Percentiles rank a stretch among this genome's conserved stretches.
Evolutionary conservation across 2,329 filamentous ascomycete genomes (phyloP).

Genomic region (Hypoxylon sp.): DNA sequence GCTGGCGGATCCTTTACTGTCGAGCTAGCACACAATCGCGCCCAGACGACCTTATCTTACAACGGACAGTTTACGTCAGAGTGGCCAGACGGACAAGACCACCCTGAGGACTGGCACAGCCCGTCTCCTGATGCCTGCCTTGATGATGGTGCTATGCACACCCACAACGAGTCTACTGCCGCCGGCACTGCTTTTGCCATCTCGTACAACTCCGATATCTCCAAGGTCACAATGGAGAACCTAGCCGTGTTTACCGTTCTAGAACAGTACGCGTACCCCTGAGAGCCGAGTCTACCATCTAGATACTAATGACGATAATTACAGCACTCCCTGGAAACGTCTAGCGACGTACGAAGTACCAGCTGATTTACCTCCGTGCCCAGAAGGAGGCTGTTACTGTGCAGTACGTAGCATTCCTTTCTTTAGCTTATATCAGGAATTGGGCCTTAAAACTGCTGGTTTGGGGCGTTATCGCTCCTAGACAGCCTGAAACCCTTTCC

Average conservation of each 20-base stretch:
- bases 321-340: constrained; percentile 44
- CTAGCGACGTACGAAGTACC: constrained; percentile 41
- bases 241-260: constrained; percentile 66
- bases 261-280: constrained; percentile 55
- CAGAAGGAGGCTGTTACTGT: constrained; percentile 43
- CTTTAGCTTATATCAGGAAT: not conserved
- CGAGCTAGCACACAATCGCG: constrained; percentile 66
- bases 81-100: constrained; percentile 64
- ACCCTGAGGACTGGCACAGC: constrained; percentile 63
- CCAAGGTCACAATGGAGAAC: constrained; percentile 64
- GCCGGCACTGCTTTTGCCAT: constrained; percentile 67
- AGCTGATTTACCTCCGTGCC: constrained; percentile 37
- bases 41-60: constrained; percentile 63
- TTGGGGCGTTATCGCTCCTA: not conserved
- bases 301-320: not conserved
- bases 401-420: constrained; percentile 14
- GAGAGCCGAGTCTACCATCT: not conserved
- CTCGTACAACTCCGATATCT: constrained; percentile 63
- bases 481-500: not conserved
- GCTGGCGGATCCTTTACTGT: constrained; percentile 64
- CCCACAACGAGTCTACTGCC: constrained; percentile 59
- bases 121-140: constrained; percentile 49
- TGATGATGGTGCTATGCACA: constrained; percentile 61
- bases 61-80: constrained; percentile 56
- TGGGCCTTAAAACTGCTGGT: not conserved